A percentile compares a stretch with the other conserved stretches of the same genome.
Conservation (phyloP, 202 grass and related monocot genomes). For the Schoenoplectus tabernaemontani region DNA sequence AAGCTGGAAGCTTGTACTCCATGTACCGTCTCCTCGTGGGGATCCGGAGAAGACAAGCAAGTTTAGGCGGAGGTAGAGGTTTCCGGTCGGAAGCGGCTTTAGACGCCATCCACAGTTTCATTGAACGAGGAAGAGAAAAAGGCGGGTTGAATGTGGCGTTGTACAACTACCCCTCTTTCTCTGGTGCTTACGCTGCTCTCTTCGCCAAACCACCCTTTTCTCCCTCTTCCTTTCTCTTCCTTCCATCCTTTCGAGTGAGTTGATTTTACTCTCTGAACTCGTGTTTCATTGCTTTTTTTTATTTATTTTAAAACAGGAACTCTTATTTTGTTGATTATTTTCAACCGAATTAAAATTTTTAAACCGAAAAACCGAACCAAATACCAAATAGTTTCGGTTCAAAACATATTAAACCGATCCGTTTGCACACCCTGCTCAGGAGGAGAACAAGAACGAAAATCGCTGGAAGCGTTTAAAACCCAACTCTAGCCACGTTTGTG, state of each 20-base stretch:
- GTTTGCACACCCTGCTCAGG: too few relatives aligned
- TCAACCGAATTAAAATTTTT: too few relatives aligned
- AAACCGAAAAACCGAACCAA: too few relatives aligned
- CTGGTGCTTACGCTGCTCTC: slow-evolving; percentile 66
- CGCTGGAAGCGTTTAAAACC: too few relatives aligned
- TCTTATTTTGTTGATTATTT: too few relatives aligned
- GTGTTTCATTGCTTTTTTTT: too few relatives aligned
- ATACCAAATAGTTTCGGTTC: too few relatives aligned
- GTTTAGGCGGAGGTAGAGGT: neutral
- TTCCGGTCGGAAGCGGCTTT: slow-evolving; percentile 62
- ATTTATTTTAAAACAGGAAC: too few relatives aligned
- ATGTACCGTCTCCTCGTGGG: slow-evolving; percentile 1
- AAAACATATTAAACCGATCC: too few relatives aligned
- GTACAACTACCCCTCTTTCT: slow-evolving; percentile 91
- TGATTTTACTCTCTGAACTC: neutral
- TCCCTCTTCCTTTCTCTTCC: slow-evolving; percentile 77
- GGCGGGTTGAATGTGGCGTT: slow-evolving; percentile 42
- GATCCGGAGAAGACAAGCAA: neutral
- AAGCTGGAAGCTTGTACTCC: neutral
- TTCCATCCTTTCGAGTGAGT: slow-evolving; percentile 60
- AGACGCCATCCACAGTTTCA: slow-evolving; percentile 40
- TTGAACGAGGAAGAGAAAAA: neutral
- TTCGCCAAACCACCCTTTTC: slow-evolving; percentile 36
- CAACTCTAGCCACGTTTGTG: too few relatives aligned
- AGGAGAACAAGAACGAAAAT: too few relatives aligned